These are phyloP conservation scores for Vicia villosa DNA, from an alignment of 306 rosid species.

Conservation along the genomic window DNA sequence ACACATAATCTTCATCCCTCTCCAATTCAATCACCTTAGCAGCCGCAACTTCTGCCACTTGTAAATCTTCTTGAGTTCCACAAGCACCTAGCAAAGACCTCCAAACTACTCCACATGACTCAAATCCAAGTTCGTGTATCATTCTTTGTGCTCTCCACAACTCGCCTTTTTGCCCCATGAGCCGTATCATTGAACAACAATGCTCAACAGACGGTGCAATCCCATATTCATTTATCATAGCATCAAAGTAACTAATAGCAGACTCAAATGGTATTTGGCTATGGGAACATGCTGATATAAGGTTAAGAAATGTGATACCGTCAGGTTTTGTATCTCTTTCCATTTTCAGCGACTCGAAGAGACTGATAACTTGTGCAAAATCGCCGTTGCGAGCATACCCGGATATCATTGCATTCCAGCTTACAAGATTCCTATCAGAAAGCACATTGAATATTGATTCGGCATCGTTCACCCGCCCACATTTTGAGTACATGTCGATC, in stretches of 20 bases:
- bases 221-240: slow-evolving; percentile 53
- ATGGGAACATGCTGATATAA: slow-evolving; percentile 61
- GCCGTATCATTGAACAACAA: slow-evolving; percentile 66
- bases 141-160: slow-evolving; percentile 50
- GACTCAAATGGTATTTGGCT: slow-evolving; percentile 47
- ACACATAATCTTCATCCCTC: slow-evolving; percentile 56
- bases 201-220: slow-evolving; percentile 65
- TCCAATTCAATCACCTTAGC: slow-evolving; percentile 60
- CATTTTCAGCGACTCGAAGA: slow-evolving; percentile 53
- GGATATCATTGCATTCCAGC: slow-evolving; percentile 74
- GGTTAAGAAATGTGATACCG: slow-evolving; percentile 66
- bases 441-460: slow-evolving; percentile 54
- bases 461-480: slow-evolving; percentile 57
- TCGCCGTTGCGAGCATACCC: slow-evolving; percentile 67
- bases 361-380: slow-evolving; percentile 41
- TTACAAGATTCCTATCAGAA: slow-evolving; percentile 56
- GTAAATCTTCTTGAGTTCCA: slow-evolving; percentile 45
- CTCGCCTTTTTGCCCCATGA: slow-evolving; percentile 75
- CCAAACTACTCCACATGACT: slow-evolving; percentile 58
- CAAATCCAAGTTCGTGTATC: slow-evolving; percentile 62
- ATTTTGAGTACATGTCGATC: slow-evolving; percentile 77
- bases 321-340: slow-evolving; percentile 55
- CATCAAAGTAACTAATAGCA: slow-evolving; percentile 42
- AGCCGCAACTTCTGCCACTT: slow-evolving; percentile 59
- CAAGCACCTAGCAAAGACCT: slow-evolving; percentile 74